Percentiles rank a stretch among this genome's conserved stretches.
These are phyloP conservation scores for Teratosphaeria zuluensis DNA, from an alignment of 2,329 filamentous ascomycete genomes.

Conservation along the genomic window DNA sequence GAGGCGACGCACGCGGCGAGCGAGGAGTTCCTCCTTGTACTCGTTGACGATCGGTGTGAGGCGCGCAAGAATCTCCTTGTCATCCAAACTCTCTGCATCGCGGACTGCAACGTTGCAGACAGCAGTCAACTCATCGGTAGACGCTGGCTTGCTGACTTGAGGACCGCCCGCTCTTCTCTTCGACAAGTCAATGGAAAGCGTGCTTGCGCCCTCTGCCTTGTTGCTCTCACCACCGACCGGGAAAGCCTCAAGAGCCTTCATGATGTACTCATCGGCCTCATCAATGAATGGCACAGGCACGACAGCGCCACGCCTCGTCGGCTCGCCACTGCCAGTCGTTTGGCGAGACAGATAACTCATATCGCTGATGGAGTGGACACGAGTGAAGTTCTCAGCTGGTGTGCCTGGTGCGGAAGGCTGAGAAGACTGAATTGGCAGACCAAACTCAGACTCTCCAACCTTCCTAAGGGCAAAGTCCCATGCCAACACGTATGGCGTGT, in stretches of 20 bases:
- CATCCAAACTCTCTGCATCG: slow-evolving; percentile 74
- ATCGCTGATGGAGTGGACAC: slow-evolving; percentile 90
- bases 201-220: slow-evolving; percentile 42
- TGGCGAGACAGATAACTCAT: slow-evolving; percentile 78
- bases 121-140: slow-evolving; percentile 70
- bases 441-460: slow-evolving; percentile 84
- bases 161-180: slow-evolving; percentile 52
- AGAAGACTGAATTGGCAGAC: slow-evolving; percentile 66
- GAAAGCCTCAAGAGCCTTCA: slow-evolving; percentile 76
- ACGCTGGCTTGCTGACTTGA: slow-evolving; percentile 43
- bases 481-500: slow-evolving; percentile 69
- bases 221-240: slow-evolving; percentile 41
- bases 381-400: slow-evolving; percentile 56
- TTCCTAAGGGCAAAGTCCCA: slow-evolving; percentile 97
- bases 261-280: slow-evolving; percentile 79
- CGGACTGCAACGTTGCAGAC: slow-evolving; percentile 88
- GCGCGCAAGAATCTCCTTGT: slow-evolving; percentile 68
- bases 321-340: slow-evolving; percentile 52
- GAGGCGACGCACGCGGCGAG: slow-evolving; percentile 74
- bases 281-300: slow-evolving; percentile 89
- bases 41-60: slow-evolving; percentile 68
- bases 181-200: slow-evolving; percentile 59
- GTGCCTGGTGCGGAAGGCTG: slow-evolving; percentile 66
- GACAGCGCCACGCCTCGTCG: slow-evolving; percentile 83
- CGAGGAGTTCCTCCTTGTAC: slow-evolving; percentile 72